Conservation (phyloP, 305 asterid species). For the Fraxinus dipetala region DNA sequence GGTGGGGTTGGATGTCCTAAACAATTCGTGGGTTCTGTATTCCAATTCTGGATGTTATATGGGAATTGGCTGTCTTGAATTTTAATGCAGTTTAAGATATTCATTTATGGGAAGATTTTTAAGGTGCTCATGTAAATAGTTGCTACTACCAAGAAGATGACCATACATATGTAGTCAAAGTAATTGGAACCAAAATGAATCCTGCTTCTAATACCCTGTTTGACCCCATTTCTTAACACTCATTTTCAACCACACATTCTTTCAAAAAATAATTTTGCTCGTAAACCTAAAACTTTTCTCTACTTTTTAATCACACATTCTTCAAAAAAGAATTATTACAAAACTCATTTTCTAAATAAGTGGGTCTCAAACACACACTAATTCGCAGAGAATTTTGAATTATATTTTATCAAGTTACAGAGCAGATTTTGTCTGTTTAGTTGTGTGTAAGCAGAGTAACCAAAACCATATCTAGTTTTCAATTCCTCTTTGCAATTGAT, state of each 20-base stretch:
- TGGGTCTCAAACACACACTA: background rate
- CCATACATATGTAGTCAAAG: conserved; percentile 7
- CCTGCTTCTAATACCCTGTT: background rate
- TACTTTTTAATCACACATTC: background rate
- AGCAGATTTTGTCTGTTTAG: background rate
- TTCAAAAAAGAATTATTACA: background rate
- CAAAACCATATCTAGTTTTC: background rate
- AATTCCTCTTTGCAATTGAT: background rate
- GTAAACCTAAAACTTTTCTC: too few relatives aligned
- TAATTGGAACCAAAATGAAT: background rate
- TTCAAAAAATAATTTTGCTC: background rate
- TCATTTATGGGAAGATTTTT: background rate
- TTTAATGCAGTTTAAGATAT: conserved; percentile 1
- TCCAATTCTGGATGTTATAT: conserved; percentile 2
- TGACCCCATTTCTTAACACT: background rate
- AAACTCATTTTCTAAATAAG: background rate
- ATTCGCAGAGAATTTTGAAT: conserved; percentile 1
- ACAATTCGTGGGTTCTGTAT: background rate
- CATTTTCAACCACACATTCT: background rate
- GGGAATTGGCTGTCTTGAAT: conserved; percentile 20
- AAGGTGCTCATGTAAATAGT: background rate
- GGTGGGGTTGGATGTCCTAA: background rate
- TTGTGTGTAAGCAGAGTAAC: conserved; percentile 2
- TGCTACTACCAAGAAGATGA: conserved; percentile 6
- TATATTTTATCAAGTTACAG: background rate